A percentile compares a stretch with the other conserved stretches of the same genome.
These are phyloP conservation scores for Davidsoniella eucalypti DNA, from an alignment of 2,329 filamentous ascomycete species.

Conservation along the genomic window DNA sequence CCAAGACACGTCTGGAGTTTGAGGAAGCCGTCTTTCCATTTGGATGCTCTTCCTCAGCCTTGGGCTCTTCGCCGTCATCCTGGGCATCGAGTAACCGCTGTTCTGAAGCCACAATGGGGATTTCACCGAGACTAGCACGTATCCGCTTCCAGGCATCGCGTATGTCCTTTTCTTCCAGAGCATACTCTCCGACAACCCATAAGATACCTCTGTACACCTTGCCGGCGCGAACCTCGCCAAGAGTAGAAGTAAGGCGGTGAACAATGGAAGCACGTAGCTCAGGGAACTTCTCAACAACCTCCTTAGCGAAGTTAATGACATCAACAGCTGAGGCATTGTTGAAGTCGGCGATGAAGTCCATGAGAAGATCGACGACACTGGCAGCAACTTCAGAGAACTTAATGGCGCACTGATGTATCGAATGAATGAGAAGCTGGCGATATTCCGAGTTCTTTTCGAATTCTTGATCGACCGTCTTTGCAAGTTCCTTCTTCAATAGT, in stretches of 20 bases:
- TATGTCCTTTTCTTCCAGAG: slow-evolving; percentile 82
- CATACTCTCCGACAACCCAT: slow-evolving; percentile 98
- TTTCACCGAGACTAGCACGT: slow-evolving; percentile 82
- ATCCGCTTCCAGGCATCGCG: slow-evolving; percentile 95
- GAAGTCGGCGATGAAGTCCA: slow-evolving; percentile 98
- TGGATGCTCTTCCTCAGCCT: slow-evolving; percentile 37
- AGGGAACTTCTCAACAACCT: slow-evolving; percentile 96
- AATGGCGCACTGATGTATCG: slow-evolving; percentile 96
- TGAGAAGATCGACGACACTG: slow-evolving; percentile 87
- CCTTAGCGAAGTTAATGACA: slow-evolving; percentile 96
- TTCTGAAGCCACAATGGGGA: slow-evolving; percentile 89
- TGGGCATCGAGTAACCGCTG: slow-evolving; percentile 80
- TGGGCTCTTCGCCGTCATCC: slow-evolving; percentile 47
- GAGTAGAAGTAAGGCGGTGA: slow-evolving; percentile 70
- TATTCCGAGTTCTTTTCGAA: slow-evolving; percentile 98
- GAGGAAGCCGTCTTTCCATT: slow-evolving; percentile 64
- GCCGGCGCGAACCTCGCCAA: slow-evolving; percentile 84
- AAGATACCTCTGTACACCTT: slow-evolving; percentile 94
- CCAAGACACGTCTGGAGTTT: slow-evolving; percentile 78
- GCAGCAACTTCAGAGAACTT: slow-evolving; percentile 97
- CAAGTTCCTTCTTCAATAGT: slow-evolving; percentile 89
- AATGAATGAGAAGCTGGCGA: slow-evolving; percentile 84
- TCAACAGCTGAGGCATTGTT: slow-evolving; percentile 94
- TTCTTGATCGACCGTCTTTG: slow-evolving; percentile 95
- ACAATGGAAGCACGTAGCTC: slow-evolving; percentile 76